phyloP scores from a whole-genome alignment of 2,329 filamentous ascomycete genomes.

The Scytalidium sp. region DNA sequence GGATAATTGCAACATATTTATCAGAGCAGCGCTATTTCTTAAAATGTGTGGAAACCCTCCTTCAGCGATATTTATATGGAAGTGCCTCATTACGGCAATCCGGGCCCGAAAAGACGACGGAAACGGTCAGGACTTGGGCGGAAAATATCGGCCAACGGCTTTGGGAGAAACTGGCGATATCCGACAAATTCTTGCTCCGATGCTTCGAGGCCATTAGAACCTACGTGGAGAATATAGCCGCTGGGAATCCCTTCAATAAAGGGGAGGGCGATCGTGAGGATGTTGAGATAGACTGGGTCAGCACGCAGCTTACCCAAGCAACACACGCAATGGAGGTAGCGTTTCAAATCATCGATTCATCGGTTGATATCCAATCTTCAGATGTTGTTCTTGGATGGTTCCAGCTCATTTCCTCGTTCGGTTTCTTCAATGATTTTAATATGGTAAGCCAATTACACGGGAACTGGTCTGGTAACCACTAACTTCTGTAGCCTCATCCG shows the following conservation, averaged over 20 bases:
- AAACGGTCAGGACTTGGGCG: slow-evolving; percentile 6
- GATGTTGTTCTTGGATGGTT: slow-evolving; percentile 70
- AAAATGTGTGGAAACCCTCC: slow-evolving; percentile 53
- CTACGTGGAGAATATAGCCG: slow-evolving; percentile 41
- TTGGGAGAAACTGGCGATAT: background rate
- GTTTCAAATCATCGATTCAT: slow-evolving; percentile 65
- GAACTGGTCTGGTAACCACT: slow-evolving; percentile 5
- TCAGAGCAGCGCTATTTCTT: slow-evolving; percentile 67
- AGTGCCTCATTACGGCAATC: background rate
- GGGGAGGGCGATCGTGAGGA: slow-evolving; percentile 48
- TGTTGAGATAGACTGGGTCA: slow-evolving; percentile 56
- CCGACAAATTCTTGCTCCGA: slow-evolving; percentile 13
- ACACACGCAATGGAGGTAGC: slow-evolving; percentile 71
- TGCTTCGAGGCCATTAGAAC: slow-evolving; percentile 48
- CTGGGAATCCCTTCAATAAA: slow-evolving; percentile 41
- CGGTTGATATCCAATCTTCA: slow-evolving; percentile 53
- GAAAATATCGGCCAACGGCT: slow-evolving; percentile 4
- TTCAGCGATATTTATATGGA: slow-evolving; percentile 18
- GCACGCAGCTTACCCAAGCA: slow-evolving; percentile 65
- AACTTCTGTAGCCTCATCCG: slow-evolving; percentile 16
- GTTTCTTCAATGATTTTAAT: slow-evolving; percentile 66
- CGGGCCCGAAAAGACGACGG: slow-evolving; percentile 10
- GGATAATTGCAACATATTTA: slow-evolving; percentile 70
- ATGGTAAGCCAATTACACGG: slow-evolving; percentile 40
- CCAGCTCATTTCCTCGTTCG: slow-evolving; percentile 62